Evolutionary conservation across 805 yeast species (phyloP).

Genomic region (Metschnikowia cubensis): DNA sequence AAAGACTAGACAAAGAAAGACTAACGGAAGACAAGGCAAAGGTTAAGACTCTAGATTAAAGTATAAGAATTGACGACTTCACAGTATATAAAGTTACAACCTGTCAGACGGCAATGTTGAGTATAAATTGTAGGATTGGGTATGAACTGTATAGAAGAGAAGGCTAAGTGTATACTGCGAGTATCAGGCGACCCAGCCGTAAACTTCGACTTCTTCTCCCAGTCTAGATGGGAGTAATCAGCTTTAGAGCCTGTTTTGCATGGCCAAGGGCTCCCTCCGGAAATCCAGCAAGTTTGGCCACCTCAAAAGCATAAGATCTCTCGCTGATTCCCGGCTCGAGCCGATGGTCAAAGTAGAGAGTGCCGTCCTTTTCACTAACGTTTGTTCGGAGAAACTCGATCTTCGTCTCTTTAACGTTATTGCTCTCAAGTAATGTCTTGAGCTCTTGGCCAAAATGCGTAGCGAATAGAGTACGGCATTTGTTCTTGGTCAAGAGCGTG

Average conservation of each 20-base stretch:
- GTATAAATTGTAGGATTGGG: too few relatives aligned
- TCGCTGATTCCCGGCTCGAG: conserved; percentile 65
- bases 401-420: conserved; percentile 24
- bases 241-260: conserved; percentile 40
- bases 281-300: conserved; percentile 77
- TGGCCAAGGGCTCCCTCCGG: conserved; percentile 54
- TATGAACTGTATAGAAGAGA: too few relatives aligned
- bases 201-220: too few relatives aligned
- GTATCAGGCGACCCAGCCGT: too few relatives aligned
- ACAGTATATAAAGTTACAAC: too few relatives aligned
- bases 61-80: neutral
- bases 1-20: neutral
- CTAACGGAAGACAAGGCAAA: too few relatives aligned
- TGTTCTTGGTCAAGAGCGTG: conserved; percentile 49
- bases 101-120: too few relatives aligned
- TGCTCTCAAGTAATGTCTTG: conserved; percentile 32
- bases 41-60: neutral
- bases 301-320: conserved; percentile 71
- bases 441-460: conserved; percentile 65
- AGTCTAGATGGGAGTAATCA: neutral
- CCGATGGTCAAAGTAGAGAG: conserved; percentile 49
- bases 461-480: conserved; percentile 79
- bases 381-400: conserved; percentile 32
- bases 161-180: too few relatives aligned
- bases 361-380: conserved; percentile 22